Evolutionary conservation across 305 asterid species (phyloP).

Genomic region (Petunia hybrid): DNA sequence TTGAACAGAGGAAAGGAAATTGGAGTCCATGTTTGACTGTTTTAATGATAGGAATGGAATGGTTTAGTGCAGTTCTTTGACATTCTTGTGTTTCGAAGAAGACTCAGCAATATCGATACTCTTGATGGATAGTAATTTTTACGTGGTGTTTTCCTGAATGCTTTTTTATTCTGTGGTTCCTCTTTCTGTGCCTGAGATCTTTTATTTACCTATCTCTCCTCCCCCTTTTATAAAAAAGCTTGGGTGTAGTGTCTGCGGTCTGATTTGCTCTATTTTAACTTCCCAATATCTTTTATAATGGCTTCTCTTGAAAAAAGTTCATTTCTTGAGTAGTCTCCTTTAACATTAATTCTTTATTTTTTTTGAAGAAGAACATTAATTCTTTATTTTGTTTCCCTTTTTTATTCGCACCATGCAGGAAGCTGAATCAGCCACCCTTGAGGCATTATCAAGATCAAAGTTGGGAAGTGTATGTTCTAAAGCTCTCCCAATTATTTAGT

Average conservation of each 20-base stretch:
- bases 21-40: background rate
- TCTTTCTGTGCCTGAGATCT: background rate
- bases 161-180: background rate
- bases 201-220: background rate
- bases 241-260: background rate
- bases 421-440: slow-evolving; percentile 95
- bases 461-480: slow-evolving; percentile 76
- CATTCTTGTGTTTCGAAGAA: background rate
- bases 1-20: background rate
- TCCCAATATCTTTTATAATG: background rate
- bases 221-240: background rate
- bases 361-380: background rate
- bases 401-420: slow-evolving; percentile 59
- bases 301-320: background rate
- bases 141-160: background rate
- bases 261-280: slow-evolving; percentile 14
- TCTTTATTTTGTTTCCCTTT: slow-evolving; percentile 33
- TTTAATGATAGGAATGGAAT: background rate
- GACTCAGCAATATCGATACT: background rate
- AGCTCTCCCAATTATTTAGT: slow-evolving; percentile 2
- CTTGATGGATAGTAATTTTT: background rate
- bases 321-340: too few relatives aligned
- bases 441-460: slow-evolving; percentile 90
- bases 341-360: slow-evolving; percentile 25
- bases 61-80: background rate